Evolutionary conservation across 2,329 filamentous ascomycete genomes (phyloP), one percentile per base, ranked within the genome.

Genomic region (Chrysosporium queenslandicum): DNA sequence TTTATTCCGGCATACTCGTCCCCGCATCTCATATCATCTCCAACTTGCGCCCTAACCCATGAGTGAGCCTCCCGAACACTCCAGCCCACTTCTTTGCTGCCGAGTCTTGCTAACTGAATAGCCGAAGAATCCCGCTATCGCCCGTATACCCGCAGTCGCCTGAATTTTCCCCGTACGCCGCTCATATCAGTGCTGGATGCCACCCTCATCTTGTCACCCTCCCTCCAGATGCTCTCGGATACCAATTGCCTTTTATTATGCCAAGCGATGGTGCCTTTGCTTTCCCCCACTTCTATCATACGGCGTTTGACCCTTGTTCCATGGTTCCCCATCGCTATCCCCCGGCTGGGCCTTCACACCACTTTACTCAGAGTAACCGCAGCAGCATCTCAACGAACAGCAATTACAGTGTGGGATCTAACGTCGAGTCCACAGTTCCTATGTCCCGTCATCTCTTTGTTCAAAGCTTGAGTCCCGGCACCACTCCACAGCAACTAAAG

Each of bases 1-100:
- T 68, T 64, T 52, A 53, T 61, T 23, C 52, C 64, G 11, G 51
- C 46, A 8, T 65, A 66, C 51, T 64, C 67, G 14, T 65, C 63
- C 2, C 63, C 66, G n/a, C 63, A 67, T 18, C 66, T 61, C 20
- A 54, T 62, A 52, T 58, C 64, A 23, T 56, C 66, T 5, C 65
- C 67, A 12, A 60, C 66, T 2, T 68, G 64, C 21, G 63, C 67
- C 2, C 58, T 69, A 30, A 63, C 62, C n/a, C 63, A 66, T 39
- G 67, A 68, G 68, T 71, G 60, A 59, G 64, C 16, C 18, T 47
- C 29, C 2, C 37, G 2, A 12, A 32, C 16, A 21, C 18, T 11
- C 32, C 23, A 18, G 8, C 18, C 27, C 25, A 14, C 18, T 12
- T 27, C 11, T 29, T 20, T 32, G 20, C 9, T 5, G 18, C 4